Conservation (phyloP, 2,329 filamentous ascomycete species). For the Fusarium equiseti region DNA sequence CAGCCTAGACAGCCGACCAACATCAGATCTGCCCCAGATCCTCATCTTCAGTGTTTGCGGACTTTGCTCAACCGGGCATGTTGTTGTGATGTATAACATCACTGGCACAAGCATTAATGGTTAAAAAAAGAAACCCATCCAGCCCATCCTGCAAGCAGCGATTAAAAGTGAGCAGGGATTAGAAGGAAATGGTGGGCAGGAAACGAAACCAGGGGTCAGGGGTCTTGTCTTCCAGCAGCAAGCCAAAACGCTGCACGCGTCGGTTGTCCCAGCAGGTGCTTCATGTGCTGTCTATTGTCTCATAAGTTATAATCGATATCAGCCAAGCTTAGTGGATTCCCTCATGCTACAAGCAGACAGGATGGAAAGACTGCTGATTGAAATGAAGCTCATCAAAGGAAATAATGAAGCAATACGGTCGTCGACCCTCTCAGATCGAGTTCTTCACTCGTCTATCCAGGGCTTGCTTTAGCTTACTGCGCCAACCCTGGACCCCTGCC, state of each 20-base stretch:
- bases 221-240: constrained; percentile 10
- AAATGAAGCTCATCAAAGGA: constrained; percentile 18
- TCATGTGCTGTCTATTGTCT: constrained; percentile 35
- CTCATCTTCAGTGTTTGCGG: constrained; percentile 12
- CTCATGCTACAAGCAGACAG: constrained; percentile 2
- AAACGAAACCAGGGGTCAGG: constrained; percentile 29
- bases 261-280: constrained; percentile 37
- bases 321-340: background rate
- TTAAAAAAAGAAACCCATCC: constrained; percentile 37
- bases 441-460: constrained; percentile 18
- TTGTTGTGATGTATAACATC: constrained; percentile 15
- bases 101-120: constrained; percentile 14
- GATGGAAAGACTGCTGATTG: background rate
- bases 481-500: constrained; percentile 22
- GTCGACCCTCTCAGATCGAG: constrained; percentile 19
- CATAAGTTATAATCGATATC: constrained; percentile 3
- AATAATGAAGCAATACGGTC: constrained; percentile 6
- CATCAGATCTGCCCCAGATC: constrained; percentile 30
- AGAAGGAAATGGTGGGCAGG: constrained; percentile 24
- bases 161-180: constrained; percentile 22
- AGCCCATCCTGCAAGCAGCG: constrained; percentile 13
- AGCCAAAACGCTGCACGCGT: constrained; percentile 35
- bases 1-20: constrained; percentile 21
- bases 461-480: constrained; percentile 29
- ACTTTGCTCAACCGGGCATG: constrained; percentile 12